Evolutionary conservation across 768 basidiomycete genomes (phyloP).

Genomic region (Lentinula sp.): DNA sequence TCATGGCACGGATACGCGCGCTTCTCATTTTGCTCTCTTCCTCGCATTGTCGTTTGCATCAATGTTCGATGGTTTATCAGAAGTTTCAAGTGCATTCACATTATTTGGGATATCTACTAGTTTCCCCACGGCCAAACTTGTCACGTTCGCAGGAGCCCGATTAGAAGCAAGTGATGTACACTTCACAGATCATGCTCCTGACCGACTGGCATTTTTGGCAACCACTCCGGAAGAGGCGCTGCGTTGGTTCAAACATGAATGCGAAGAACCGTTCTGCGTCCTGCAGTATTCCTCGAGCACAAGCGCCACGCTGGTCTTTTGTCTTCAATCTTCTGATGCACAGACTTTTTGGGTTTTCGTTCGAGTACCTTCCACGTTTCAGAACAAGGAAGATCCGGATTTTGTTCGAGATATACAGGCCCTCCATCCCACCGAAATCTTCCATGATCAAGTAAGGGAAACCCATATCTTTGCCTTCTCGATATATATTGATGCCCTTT

Average conservation of each 20-base stretch:
- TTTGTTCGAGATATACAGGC: too few relatives aligned
- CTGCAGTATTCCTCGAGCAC: neutral
- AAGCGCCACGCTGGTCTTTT: neutral
- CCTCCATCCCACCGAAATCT: neutral
- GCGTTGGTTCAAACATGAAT: neutral
- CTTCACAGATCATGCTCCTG: neutral
- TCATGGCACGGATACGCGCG: neutral
- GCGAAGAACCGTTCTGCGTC: neutral
- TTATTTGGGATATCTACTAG: neutral
- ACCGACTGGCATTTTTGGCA: neutral
- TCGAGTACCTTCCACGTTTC: too few relatives aligned
- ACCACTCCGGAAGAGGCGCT: neutral
- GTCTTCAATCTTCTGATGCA: neutral
- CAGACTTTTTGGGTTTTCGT: too few relatives aligned
- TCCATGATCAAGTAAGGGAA: neutral
- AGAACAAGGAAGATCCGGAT: too few relatives aligned
- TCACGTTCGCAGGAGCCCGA: neutral
- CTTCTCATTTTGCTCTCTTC: neutral
- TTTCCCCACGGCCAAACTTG: neutral
- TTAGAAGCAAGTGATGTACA: neutral
- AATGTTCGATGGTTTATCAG: neutral
- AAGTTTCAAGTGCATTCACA: neutral
- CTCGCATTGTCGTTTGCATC: neutral
- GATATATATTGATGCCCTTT: neutral
- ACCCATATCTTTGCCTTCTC: too few relatives aligned